Evolutionary conservation across 2,329 filamentous ascomycete species (phyloP).

Genomic region (Huntiella savannae): DNA sequence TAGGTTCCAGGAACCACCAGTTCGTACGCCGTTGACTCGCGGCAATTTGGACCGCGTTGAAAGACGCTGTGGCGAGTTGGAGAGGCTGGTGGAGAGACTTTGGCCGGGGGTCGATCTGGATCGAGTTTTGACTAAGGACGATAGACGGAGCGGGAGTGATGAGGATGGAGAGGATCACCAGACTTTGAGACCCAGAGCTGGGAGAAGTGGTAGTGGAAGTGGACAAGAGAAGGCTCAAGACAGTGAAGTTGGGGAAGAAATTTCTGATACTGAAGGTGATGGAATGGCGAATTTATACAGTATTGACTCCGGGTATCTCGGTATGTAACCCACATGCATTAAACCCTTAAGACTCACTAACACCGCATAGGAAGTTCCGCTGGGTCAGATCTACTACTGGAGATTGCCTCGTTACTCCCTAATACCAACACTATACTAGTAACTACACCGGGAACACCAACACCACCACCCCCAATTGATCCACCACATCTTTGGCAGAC

Average conservation of each 20-base stretch:
- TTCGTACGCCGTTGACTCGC: constrained; percentile 20
- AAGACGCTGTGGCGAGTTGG: constrained; percentile 3
- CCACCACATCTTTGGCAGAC: constrained; percentile 8
- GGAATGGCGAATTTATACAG: constrained; percentile 15
- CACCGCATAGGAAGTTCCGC: constrained; percentile 15
- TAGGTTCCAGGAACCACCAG: constrained; percentile 18
- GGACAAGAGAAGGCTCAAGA: not conserved
- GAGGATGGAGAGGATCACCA: not conserved
- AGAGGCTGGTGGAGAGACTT: constrained; percentile 14
- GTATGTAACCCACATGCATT: constrained; percentile 6
- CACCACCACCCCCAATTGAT: not conserved
- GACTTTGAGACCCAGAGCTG: not conserved
- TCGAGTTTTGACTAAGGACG: not conserved
- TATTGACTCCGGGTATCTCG: constrained; percentile 15
- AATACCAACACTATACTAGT: not conserved
- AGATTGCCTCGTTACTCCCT: constrained; percentile 12
- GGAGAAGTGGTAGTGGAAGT: not conserved
- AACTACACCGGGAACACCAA: not conserved
- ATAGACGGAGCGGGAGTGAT: not conserved
- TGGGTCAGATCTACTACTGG: constrained; percentile 15
- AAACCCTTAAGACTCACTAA: not conserved
- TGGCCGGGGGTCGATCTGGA: constrained; percentile 16
- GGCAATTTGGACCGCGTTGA: constrained; percentile 19
- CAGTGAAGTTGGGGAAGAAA: constrained; percentile 3
- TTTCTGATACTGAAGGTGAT: constrained; percentile 12